These are phyloP conservation scores for Beauveria rudraprayagi DNA, from an alignment of 2,329 filamentous ascomycete genomes.

Conservation along the genomic window DNA sequence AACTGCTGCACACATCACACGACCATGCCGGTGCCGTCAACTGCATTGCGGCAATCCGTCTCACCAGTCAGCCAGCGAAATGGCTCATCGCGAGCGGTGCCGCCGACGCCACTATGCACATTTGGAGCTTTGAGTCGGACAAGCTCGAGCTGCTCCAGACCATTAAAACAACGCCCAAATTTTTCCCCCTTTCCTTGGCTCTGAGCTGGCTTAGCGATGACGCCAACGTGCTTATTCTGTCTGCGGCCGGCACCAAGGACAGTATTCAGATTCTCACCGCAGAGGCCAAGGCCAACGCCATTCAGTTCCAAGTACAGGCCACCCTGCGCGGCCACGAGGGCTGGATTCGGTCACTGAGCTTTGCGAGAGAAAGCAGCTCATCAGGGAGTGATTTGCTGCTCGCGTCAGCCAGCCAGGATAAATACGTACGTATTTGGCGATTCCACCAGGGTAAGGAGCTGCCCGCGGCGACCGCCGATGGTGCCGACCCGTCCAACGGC, in stretches of 20 bases:
- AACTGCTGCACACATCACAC: slow-evolving; percentile 43
- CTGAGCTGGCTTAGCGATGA: slow-evolving; percentile 50
- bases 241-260: slow-evolving; percentile 76
- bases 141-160: slow-evolving; percentile 54
- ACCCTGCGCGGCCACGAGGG: slow-evolving; percentile 85
- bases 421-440: slow-evolving; percentile 91
- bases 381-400: slow-evolving; percentile 63
- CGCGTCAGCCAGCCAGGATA: slow-evolving; percentile 93
- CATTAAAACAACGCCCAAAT: slow-evolving; percentile 66
- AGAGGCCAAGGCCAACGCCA: slow-evolving; percentile 28
- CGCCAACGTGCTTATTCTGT: slow-evolving; percentile 55
- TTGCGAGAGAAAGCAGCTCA: slow-evolving; percentile 54
- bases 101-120: slow-evolving; percentile 64
- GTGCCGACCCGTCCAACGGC: slow-evolving; percentile 48
- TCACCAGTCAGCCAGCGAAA: slow-evolving; percentile 20
- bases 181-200: slow-evolving; percentile 73
- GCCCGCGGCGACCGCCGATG: slow-evolving; percentile 45
- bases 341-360: slow-evolving; percentile 83
- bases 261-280: slow-evolving; percentile 73
- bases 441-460: slow-evolving; percentile 63
- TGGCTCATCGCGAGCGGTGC: slow-evolving; percentile 67
- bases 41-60: slow-evolving; percentile 43
- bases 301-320: slow-evolving; percentile 61
- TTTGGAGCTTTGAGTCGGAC: slow-evolving; percentile 58
- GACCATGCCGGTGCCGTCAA: slow-evolving; percentile 74